Percentiles rank a stretch among this genome's conserved stretches.
These are phyloP conservation scores for Stephanocyclus meneghinianus DNA, from an alignment of 352 stramenopile species.

Conservation along the genomic window DNA sequence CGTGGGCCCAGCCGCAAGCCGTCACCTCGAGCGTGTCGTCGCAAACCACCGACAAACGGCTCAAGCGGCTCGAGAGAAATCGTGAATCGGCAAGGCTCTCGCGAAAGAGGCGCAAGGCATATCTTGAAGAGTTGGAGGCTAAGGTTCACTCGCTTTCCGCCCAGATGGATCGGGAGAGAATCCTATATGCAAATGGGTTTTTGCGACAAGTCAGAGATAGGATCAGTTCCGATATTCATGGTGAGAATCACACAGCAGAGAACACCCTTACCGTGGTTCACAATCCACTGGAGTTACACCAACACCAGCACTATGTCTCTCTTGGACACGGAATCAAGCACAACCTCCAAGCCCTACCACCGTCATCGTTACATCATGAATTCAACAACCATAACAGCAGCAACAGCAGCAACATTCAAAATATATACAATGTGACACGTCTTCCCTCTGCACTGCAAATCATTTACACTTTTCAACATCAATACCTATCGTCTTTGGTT, in stretches of 20 bases:
- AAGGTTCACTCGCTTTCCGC: constrained; percentile 64
- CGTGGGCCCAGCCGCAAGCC: not conserved
- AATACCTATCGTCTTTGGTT: constrained; percentile 79
- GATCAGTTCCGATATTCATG: not conserved
- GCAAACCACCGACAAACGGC: constrained; percentile 40
- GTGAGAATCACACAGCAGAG: not conserved
- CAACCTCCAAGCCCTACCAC: not conserved
- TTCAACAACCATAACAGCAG: not conserved
- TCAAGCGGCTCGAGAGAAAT: constrained; percentile 83
- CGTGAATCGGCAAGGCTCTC: constrained; percentile 82
- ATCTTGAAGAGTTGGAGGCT: constrained; percentile 83
- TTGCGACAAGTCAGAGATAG: not conserved
- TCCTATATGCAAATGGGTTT: constrained; percentile 54
- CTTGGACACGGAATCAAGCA: constrained; percentile 8
- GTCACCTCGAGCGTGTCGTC: too few relatives aligned
- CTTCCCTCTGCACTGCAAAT: constrained; percentile 49
- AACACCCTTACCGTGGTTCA: not conserved
- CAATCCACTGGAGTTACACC: too few relatives aligned
- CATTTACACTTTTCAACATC: constrained; percentile 65
- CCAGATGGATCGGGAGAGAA: constrained; percentile 78
- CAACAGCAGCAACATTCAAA: not conserved
- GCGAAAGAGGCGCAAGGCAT: constrained; percentile 80
- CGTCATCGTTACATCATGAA: not conserved
- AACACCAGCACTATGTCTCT: too few relatives aligned
- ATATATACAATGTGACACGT: not conserved